These are phyloP conservation scores for Lasiodiplodia theobromae DNA, from an alignment of 2,329 filamentous ascomycete genomes.

Conservation along the genomic window DNA sequence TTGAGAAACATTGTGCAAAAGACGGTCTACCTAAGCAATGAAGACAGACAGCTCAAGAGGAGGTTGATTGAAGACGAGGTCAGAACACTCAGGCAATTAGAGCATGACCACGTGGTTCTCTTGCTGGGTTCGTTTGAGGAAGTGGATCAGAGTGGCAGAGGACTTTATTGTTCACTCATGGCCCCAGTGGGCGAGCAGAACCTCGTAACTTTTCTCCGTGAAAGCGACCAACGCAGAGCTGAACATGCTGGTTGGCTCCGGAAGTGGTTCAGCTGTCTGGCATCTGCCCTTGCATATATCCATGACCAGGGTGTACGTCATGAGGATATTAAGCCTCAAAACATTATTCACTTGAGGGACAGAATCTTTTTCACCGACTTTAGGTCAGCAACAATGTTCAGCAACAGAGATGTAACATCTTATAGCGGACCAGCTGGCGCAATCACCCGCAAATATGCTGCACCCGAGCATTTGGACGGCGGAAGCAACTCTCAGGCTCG, in stretches of 20 bases:
- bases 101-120: not conserved
- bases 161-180: not conserved
- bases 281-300: constrained; percentile 3
- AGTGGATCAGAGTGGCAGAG: not conserved
- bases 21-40: no score
- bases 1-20: not conserved
- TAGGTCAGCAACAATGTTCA: not conserved
- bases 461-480: no score
- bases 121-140: not conserved
- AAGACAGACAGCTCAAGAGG: no score
- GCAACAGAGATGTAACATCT: not conserved
- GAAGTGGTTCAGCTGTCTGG: not conserved
- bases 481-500: no score
- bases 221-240: not conserved
- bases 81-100: not conserved
- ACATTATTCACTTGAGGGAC: not conserved
- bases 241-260: not conserved
- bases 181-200: not conserved
- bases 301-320: not conserved
- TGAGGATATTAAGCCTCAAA: constrained; percentile 13
- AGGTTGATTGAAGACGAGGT: not conserved
- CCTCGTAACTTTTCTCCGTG: not conserved
- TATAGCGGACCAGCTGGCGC: not conserved
- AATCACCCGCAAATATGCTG: no score
- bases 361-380: constrained; percentile 8